Conservation (phyloP, 1,284 basidiomycete genomes). For the Cryptococcus hybrid region DNA sequence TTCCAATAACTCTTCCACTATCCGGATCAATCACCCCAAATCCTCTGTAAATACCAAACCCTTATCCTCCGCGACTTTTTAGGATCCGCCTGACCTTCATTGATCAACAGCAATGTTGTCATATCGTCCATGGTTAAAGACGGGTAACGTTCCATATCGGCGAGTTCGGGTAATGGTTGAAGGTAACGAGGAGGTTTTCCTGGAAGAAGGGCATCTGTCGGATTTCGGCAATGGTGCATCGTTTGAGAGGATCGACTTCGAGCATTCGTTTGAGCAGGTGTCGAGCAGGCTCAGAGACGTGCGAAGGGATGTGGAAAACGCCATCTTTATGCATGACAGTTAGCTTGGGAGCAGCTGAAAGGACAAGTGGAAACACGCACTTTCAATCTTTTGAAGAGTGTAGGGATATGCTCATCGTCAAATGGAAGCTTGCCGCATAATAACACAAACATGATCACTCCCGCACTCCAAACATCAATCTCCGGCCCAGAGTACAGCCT, state of each 20-base stretch:
- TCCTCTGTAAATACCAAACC: conserved; percentile 52
- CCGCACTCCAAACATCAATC: conserved; percentile 97
- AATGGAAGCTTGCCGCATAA: conserved; percentile 88
- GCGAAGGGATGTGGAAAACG: conserved; percentile 73
- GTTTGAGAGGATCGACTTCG: conserved; percentile 85
- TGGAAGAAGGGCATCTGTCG: conserved; percentile 85
- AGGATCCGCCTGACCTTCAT: conserved; percentile 44
- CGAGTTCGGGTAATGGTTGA: conserved; percentile 68
- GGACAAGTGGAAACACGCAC: conserved; percentile 52
- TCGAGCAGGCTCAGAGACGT: conserved; percentile 72
- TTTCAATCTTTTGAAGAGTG: conserved; percentile 90
- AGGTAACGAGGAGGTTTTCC: conserved; percentile 80
- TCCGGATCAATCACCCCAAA: conserved; percentile 85
- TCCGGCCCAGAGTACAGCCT: conserved; percentile 87
- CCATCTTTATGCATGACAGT: conserved; percentile 60
- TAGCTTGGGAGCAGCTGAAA: neutral
- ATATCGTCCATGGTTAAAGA: conserved; percentile 45
- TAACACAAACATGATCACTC: conserved; percentile 94
- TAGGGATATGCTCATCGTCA: conserved; percentile 91
- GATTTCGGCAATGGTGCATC: conserved; percentile 87
- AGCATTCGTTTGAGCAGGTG: conserved; percentile 82
- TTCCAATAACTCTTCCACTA: conserved; percentile 73
- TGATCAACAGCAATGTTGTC: conserved; percentile 39
- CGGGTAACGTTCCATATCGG: conserved; percentile 53
- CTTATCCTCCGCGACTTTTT: conserved; percentile 46